Evolutionary conservation across 2,329 filamentous ascomycete species (phyloP).

Genomic region (Coniella lustricola): DNA sequence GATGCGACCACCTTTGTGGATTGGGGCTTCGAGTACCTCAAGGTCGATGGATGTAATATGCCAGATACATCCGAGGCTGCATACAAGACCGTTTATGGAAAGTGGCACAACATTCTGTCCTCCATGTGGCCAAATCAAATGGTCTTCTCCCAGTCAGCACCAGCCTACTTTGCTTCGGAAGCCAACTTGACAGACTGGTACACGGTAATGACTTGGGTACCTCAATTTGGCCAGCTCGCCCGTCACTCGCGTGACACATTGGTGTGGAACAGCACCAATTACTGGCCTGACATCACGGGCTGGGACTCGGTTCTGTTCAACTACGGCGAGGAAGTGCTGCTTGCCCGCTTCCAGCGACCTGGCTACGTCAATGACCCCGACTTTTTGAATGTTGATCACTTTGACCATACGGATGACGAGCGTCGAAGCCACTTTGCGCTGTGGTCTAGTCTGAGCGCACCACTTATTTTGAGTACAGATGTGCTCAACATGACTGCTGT

Average conservation of each 20-base stretch:
- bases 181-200: constrained; percentile 37
- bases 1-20: constrained; percentile 33
- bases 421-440: constrained; percentile 30
- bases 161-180: constrained; percentile 33
- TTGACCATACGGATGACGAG: constrained; percentile 27
- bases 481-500: constrained; percentile 29
- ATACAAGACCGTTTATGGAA: constrained; percentile 28
- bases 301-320: constrained; percentile 44
- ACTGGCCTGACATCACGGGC: constrained; percentile 30
- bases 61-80: constrained; percentile 17
- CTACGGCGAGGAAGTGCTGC: constrained; percentile 35
- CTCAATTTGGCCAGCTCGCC: constrained; percentile 33
- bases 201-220: constrained; percentile 37
- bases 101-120: constrained; percentile 35
- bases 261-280: constrained; percentile 30
- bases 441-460: constrained; percentile 29
- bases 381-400: constrained; percentile 30
- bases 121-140: constrained; percentile 28
- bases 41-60: constrained; percentile 35
- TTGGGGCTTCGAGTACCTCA: constrained; percentile 33
- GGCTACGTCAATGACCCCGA: constrained; percentile 33
- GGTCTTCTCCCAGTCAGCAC: constrained; percentile 38
- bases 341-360: constrained; percentile 32
- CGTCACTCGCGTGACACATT: constrained; percentile 32
- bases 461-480: constrained; percentile 31